Conservation (phyloP, 2,329 filamentous ascomycete species). For the Aureobasidium sp. region DNA sequence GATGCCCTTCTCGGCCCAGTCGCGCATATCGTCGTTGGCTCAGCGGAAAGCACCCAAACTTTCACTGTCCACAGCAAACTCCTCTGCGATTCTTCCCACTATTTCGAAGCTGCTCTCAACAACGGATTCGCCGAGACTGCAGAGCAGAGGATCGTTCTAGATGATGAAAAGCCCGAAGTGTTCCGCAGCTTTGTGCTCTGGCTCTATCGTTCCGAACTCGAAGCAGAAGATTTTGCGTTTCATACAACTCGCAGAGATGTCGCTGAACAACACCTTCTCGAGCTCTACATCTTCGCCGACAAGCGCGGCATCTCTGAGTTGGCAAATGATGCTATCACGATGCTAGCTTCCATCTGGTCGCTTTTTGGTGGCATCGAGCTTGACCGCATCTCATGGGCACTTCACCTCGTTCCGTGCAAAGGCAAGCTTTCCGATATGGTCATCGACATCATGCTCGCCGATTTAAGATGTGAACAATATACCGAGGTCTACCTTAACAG, state of each 20-base stretch:
- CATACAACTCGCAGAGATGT: too few species aligned
- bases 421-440: not conserved
- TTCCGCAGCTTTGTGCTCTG: not conserved
- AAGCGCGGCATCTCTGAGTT: not conserved
- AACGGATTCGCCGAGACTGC: not conserved
- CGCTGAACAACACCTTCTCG: not conserved
- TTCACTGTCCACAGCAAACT: not conserved
- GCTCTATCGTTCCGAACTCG: too few species aligned
- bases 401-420: not conserved
- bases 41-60: too few species aligned
- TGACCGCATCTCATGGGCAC: not conserved
- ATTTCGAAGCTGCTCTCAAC: not conserved
- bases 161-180: not conserved
- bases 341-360: not conserved
- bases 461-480: too few species aligned
- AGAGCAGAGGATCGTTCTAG: not conserved
- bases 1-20: not conserved
- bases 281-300: not conserved
- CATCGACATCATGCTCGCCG: not conserved
- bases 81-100: not conserved
- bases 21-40: not conserved
- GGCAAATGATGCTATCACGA: not conserved
- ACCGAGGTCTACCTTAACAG: too few species aligned
- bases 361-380: not conserved
- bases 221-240: too few species aligned